Conservation (phyloP, 2,329 filamentous ascomycete species). For the Colletotrichum musae region DNA sequence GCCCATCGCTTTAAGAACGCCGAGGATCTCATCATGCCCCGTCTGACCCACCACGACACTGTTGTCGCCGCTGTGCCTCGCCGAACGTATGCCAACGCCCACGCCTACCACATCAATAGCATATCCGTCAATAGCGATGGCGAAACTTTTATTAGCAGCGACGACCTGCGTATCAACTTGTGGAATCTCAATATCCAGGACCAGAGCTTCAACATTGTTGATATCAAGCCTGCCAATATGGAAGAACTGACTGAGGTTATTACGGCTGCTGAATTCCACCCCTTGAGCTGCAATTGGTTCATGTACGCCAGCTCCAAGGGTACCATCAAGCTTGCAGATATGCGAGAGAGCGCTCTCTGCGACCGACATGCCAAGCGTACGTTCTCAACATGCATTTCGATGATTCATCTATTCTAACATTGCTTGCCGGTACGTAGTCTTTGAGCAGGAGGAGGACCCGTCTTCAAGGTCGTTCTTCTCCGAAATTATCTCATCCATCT, state of each 20-base stretch:
- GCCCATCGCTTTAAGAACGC: slow-evolving; percentile 84
- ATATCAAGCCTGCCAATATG: slow-evolving; percentile 99
- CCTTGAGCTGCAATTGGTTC: slow-evolving; percentile 98
- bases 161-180: slow-evolving; percentile 96
- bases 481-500: slow-evolving; percentile 99
- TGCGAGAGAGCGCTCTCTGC: slow-evolving; percentile 96
- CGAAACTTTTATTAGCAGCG: slow-evolving; percentile 99
- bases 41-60: slow-evolving; percentile 97
- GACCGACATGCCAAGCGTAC: slow-evolving; percentile 95
- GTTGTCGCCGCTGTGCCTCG: slow-evolving; percentile 97
- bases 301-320: slow-evolving; percentile 99
- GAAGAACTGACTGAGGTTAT: slow-evolving; percentile 99
- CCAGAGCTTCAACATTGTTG: slow-evolving; percentile 99
- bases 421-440: slow-evolving; percentile 71
- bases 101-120: slow-evolving; percentile 99
- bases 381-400: slow-evolving; percentile 50
- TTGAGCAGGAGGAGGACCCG: slow-evolving; percentile 98
- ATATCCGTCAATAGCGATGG: slow-evolving; percentile 99
- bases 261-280: slow-evolving; percentile 97
- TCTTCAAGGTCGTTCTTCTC: slow-evolving; percentile 99
- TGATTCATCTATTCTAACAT: not conserved
- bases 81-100: slow-evolving; percentile 96
- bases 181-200: slow-evolving; percentile 99
- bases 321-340: slow-evolving; percentile 98
- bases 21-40: slow-evolving; percentile 90